Evolutionary conservation across 495 filamentous ascomycete genomes (phyloP), one percentile per base, ranked within the genome.

Genomic region (Cetradonia linearis): DNA sequence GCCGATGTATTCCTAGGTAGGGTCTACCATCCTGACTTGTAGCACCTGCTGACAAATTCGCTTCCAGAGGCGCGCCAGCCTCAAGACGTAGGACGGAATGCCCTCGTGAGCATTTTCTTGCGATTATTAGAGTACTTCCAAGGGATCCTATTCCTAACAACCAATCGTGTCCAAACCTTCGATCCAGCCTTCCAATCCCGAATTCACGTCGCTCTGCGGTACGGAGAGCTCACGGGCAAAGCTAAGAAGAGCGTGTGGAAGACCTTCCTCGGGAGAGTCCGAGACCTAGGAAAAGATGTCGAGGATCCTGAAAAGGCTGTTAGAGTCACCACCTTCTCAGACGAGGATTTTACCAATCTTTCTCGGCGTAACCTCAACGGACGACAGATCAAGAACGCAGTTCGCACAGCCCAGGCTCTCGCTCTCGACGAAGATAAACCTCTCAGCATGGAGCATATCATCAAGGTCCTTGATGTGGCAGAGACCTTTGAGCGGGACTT

Each of bases 311-410:
- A 46, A 46, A 46, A 63, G 10, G 83, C 82, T 18, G 72, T 86
- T 30, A 77, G 80, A 56, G 77, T 76, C 1, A 78, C 76, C 62
- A 70, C 77, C 2, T 93, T 96, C 66, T 78, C 76, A 0, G 83
- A 89, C 20, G 76, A 78, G 30, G 86, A 92, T 67, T 86, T 80
- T 66, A 83, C 85, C 49, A 68, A 68, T 42, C 72, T 96, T 50
- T 80, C 86, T 0, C 76, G 83, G 47, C 81, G 86, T 67, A 83
- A 83, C 44, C 72, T 96, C 57, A 96, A 96, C 67, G 91, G 91
- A n/a, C 82, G 91, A 61, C 90, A 95, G 85, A 96, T 96, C 78
- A 96, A 96, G 76, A 95, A 96, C 70, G 87, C 85, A 6, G 86
- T 95, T 47, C 81, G 88, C 56, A 91, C 89, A 3, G 88, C 91